Evolutionary conservation across 2,329 filamentous ascomycete species (phyloP).

Genomic region (Botrytis pseudocinerea): DNA sequence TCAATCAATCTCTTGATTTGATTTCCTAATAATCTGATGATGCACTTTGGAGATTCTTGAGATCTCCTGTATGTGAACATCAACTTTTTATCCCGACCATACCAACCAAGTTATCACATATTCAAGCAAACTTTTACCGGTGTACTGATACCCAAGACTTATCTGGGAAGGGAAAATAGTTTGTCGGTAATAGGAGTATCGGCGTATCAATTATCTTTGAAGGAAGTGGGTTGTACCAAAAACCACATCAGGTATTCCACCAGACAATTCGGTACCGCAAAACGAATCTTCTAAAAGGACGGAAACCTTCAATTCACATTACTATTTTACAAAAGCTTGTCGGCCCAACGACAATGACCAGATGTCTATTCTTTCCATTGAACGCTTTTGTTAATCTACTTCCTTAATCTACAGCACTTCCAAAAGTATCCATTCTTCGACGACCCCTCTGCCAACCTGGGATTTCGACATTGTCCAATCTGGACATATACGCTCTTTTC

Average conservation of each 20-base stretch:
- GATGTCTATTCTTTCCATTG: constrained; percentile 41
- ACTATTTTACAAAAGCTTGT: constrained; percentile 29
- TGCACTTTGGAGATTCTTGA: constrained; percentile 14
- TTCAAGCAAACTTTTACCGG: neutral
- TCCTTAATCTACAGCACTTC: constrained; percentile 40
- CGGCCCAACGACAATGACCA: constrained; percentile 42
- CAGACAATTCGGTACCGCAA: constrained; percentile 14
- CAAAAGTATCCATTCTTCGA: constrained; percentile 32
- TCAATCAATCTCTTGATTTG: constrained; percentile 17
- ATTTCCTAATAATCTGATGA: constrained; percentile 4
- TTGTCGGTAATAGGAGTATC: constrained; percentile 21
- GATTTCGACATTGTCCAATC: constrained; percentile 38
- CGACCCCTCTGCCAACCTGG: constrained; percentile 38
- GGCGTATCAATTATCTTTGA: constrained; percentile 21
- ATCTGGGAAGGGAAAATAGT: constrained; percentile 1
- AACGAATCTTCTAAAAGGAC: constrained; percentile 13
- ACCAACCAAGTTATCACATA: neutral
- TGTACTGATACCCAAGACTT: neutral
- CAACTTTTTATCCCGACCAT: neutral
- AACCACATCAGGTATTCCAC: constrained; percentile 18
- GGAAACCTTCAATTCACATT: constrained; percentile 1
- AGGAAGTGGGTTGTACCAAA: constrained; percentile 24
- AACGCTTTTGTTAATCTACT: constrained; percentile 42
- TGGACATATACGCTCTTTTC: constrained; percentile 39
- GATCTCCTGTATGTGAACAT: constrained; percentile 14